Evolutionary conservation across 176 grass and related monocot genomes (phyloP).

Genomic region (Cenchrus americanus): DNA sequence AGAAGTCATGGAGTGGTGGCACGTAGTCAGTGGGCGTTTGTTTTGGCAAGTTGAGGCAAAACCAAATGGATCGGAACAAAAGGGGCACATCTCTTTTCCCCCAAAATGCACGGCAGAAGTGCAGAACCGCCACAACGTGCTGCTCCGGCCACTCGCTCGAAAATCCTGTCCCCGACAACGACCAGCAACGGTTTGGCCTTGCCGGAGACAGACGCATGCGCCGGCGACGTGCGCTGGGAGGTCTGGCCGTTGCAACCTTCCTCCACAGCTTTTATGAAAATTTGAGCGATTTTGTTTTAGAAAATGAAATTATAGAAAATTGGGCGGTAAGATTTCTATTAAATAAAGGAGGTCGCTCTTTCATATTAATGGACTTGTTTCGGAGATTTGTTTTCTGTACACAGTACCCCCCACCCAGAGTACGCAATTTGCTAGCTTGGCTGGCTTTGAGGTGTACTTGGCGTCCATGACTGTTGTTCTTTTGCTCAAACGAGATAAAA

Average conservation of each 20-base stretch:
- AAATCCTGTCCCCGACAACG: not conserved
- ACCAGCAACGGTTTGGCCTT: not conserved
- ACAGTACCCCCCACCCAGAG: no score
- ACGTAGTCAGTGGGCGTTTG: not conserved
- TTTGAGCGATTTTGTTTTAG: no score
- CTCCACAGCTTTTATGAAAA: not conserved
- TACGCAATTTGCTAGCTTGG: not conserved
- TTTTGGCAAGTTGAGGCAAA: not conserved
- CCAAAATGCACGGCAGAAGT: not conserved
- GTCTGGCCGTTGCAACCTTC: not conserved
- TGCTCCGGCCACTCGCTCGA: not conserved
- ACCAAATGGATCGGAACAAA: conserved; percentile 2
- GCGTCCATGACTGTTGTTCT: not conserved
- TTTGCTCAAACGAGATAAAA: not conserved
- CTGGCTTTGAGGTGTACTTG: not conserved
- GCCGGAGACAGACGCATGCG: not conserved
- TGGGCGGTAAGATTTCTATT: no score
- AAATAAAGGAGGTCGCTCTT: no score
- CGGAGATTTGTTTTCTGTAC: no score
- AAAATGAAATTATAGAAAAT: no score
- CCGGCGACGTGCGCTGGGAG: not conserved
- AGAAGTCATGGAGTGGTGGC: not conserved
- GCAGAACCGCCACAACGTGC: not conserved
- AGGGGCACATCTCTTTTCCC: not conserved
- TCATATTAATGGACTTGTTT: no score